Percentiles rank a stretch among this genome's conserved stretches.
Evolutionary conservation across 345 rosid genomes (phyloP).

Genomic region (Anacardium occidentale): DNA sequence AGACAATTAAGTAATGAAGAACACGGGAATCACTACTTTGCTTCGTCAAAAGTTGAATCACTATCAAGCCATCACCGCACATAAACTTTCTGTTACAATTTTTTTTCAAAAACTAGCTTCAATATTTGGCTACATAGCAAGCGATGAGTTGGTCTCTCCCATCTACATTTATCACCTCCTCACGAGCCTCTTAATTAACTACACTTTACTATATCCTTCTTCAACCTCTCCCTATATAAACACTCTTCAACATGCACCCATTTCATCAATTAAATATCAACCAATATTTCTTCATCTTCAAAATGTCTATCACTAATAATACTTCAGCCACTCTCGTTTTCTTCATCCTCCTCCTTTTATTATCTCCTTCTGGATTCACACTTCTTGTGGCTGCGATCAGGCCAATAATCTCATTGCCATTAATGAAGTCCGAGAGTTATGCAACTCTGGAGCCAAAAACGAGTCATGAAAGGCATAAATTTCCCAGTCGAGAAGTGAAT

Average conservation of each 20-base stretch:
- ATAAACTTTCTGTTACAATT: too few relatives aligned
- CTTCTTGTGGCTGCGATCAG: conserved; percentile 26
- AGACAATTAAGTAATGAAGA: too few relatives aligned
- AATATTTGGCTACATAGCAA: too few relatives aligned
- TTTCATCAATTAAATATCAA: not conserved
- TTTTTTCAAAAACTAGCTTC: too few relatives aligned
- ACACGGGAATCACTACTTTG: too few relatives aligned
- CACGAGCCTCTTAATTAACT: conserved; percentile 40
- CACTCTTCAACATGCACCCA: not conserved
- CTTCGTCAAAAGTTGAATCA: too few relatives aligned
- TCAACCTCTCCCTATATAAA: not conserved
- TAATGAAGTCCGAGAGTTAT: too few relatives aligned
- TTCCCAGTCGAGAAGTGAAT: conserved; percentile 18
- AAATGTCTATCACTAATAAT: too few relatives aligned
- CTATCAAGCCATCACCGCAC: too few relatives aligned
- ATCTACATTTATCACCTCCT: conserved; percentile 20
- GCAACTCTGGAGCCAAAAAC: too few relatives aligned
- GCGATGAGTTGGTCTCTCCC: conserved; percentile 4
- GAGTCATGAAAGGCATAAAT: not conserved
- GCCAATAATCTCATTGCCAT: conserved; percentile 19
- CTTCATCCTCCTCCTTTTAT: conserved; percentile 31
- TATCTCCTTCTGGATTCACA: conserved; percentile 10
- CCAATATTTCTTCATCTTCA: not conserved
- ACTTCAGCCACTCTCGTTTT: conserved; percentile 4
- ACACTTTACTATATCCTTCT: not conserved